Percentiles rank a stretch among this genome's conserved stretches.
These are phyloP conservation scores for Linum lewisii DNA, from an alignment of 345 rosid genomes.

Conservation along the genomic window DNA sequence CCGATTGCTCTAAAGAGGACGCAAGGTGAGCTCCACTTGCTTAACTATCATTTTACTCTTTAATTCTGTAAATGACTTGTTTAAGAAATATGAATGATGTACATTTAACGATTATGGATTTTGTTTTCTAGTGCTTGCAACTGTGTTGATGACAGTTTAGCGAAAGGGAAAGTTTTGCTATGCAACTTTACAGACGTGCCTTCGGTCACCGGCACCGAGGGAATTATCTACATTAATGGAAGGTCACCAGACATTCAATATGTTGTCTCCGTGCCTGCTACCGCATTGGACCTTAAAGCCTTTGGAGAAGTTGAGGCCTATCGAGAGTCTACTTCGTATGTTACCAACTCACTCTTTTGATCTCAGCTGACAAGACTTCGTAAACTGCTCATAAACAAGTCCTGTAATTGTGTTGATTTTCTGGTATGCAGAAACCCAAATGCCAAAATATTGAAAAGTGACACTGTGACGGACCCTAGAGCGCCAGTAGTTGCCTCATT, in stretches of 20 bases:
- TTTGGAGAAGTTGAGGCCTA: slow-evolving; percentile 17
- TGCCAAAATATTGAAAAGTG: slow-evolving; percentile 18
- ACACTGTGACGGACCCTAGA: slow-evolving; percentile 1
- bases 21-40: not conserved
- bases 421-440: slow-evolving; percentile 4
- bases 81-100: not conserved
- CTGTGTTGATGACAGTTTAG: slow-evolving; percentile 21
- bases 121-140: not conserved
- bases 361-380: too few species aligned
- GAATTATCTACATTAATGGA: slow-evolving; percentile 16
- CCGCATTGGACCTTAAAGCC: not conserved
- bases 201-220: slow-evolving; percentile 25
- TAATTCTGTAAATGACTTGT: not conserved
- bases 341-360: not conserved
- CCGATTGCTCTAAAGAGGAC: not conserved
- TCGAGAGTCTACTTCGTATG: slow-evolving; percentile 26
- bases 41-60: not conserved
- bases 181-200: not conserved
- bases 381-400: too few species aligned
- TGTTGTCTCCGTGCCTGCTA: slow-evolving; percentile 23
- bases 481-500: slow-evolving; percentile 12
- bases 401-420: not conserved
- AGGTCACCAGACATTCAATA: not conserved
- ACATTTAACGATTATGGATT: too few species aligned
- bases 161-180: slow-evolving; percentile 31